A percentile compares a stretch with the other conserved stretches of the same genome.
phyloP scores from a whole-genome alignment of 768 basidiomycete genomes.

The Baorangia bicolor region DNA sequence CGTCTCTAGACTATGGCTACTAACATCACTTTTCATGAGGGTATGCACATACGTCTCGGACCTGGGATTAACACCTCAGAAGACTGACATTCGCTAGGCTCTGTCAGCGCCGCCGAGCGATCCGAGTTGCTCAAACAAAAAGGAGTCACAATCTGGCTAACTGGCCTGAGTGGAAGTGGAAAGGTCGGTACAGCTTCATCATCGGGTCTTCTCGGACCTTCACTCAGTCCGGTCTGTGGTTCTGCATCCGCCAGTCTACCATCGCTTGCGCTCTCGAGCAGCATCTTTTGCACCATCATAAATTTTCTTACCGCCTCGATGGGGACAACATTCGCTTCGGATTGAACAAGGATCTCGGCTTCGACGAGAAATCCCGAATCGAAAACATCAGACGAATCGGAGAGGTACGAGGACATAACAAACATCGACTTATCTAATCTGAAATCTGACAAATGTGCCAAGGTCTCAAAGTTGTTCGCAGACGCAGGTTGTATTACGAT shows the following conservation, averaged over 20 bases:
- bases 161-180: conserved; percentile 92
- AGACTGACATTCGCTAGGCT: conserved; percentile 47
- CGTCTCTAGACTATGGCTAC: conserved; percentile 30
- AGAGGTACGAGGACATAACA: conserved; percentile 55
- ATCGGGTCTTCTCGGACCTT: not conserved
- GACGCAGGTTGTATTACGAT: conserved; percentile 83
- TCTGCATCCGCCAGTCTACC: conserved; percentile 65
- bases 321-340: conserved; percentile 97
- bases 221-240: not conserved
- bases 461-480: conserved; percentile 95
- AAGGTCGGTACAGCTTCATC: conserved; percentile 54
- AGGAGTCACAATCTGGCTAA: conserved; percentile 94
- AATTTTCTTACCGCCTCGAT: conserved; percentile 89
- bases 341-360: conserved; percentile 94
- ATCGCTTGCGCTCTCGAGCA: conserved; percentile 97
- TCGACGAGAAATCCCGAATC: conserved; percentile 86
- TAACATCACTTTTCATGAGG: conserved; percentile 71
- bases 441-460: conserved; percentile 1
- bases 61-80: not conserved
- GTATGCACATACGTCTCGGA: conserved; percentile 31
- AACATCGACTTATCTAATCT: conserved; percentile 11
- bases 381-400: conserved; percentile 97
- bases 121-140: conserved; percentile 66
- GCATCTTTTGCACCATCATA: conserved; percentile 82
- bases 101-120: conserved; percentile 70